A percentile compares a stretch with the other conserved stretches of the same genome.
phyloP scores from a whole-genome alignment of 129 eudicot species.

The Calendula officinalis region DNA sequence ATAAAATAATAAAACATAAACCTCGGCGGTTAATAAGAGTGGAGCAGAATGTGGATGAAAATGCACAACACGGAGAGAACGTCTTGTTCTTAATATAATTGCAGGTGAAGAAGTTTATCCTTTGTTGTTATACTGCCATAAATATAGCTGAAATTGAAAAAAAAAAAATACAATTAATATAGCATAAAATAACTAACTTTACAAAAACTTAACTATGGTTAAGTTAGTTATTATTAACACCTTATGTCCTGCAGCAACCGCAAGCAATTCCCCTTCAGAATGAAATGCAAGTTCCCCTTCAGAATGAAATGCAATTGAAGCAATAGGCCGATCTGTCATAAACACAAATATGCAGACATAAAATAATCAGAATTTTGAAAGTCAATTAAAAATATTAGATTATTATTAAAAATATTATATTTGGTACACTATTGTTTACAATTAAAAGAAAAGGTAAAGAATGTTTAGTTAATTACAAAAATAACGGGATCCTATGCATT shows the following conservation, averaged over 20 bases:
- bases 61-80: conserved; percentile 77
- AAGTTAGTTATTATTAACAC: conserved; percentile 32
- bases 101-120: conserved; percentile 60
- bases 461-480: conserved; percentile 49
- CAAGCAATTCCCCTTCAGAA: conserved; percentile 77
- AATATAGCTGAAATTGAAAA: conserved; percentile 51
- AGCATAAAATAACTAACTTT: conserved; percentile 1
- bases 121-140: conserved; percentile 56
- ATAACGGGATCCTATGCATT: conserved; percentile 68
- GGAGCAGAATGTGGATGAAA: conserved; percentile 77
- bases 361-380: conserved; percentile 1
- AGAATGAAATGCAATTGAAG: conserved; percentile 79
- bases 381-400: no score
- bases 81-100: conserved; percentile 57
- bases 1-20: neutral
- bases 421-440: no score
- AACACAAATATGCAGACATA: conserved; percentile 7
- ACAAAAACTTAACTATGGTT: conserved; percentile 3
- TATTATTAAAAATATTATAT: no score
- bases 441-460: neutral
- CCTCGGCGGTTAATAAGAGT: conserved; percentile 68
- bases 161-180: conserved; percentile 19
- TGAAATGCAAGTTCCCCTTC: no score
- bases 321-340: conserved; percentile 63
- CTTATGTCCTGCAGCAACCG: conserved; percentile 78